Base-by-base conservation (phyloP, 192 early-diverging fungal species). In the Coemansia sp. region DNA sequence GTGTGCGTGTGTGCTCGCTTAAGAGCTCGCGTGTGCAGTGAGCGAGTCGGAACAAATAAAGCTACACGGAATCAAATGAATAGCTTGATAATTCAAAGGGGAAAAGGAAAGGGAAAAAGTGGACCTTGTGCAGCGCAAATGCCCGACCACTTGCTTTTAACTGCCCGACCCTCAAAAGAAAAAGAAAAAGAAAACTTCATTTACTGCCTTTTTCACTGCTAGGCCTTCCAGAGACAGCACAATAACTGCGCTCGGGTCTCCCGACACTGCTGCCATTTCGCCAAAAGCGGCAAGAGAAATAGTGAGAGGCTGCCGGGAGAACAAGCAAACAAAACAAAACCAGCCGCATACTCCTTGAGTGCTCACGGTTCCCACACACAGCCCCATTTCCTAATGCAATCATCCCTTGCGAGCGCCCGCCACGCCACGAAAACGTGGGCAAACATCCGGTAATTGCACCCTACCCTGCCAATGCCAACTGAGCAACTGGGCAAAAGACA, bases 311-410 rank as follows among this genome's bases (percentile, higher is more conserved):
- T 41, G 39, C 39, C 17, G 19, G 42, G 8, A 5, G 46, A 50
- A 50, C 46, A 50, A 50, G 8, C 26, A 50, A 50, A 14, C 43
- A 18, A 46, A 32, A 32, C 2, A 2, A 32, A 32, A 32, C 29
- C 29, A 32, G 29, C 29, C 43, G 19, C 21, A 41, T 41, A 8
- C 42, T 22, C 43, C 22, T 44, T 44, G 19, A 44, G 42, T 22
- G 43, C 43, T 12, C 11, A 12, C 43, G 43, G 43, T 46, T 46
- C 43, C 43, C 43, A 46, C 42, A 42, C 40, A 44, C 43, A 46
- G 43, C 43, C 43, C 21, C 43, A 46, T 14, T 26, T 46, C 43
- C 43, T 12, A 46, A 46, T 46, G 43, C 43, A 12, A 46, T 17
- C 19, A 4, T 39, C 12, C 12, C 0, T 9, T 39, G 11, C 4